Base-by-base conservation (phyloP, 2,329 filamentous ascomycete genomes). In the Gnomoniopsis sp. region DNA sequence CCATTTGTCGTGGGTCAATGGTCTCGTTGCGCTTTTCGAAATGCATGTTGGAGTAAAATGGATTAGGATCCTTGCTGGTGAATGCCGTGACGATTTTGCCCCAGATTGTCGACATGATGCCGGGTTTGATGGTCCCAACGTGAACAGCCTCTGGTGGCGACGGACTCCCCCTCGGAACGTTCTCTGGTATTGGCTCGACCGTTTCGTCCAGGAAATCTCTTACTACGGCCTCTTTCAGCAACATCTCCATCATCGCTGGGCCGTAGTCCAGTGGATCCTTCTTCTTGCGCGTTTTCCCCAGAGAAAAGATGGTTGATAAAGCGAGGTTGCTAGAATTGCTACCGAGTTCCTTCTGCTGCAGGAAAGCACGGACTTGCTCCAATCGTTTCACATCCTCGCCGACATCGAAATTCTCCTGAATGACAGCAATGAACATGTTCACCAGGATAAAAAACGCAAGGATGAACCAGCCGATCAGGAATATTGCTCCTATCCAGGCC, bases 361-460 rank as follows among this genome's bases (percentile, higher is more conserved):
- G 78, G 67, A 98, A 99, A 1, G 93, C 91, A 68, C 93, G 93
- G 61, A 99, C 93, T 74, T 99, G 96, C 71, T 98, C 91, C 62
- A 98, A 76, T 21, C 96, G 91, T 75, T 99, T 99, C 72, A 98
- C 93, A 70, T 99, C 96, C 71, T 99, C 95, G 3, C 93, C 96
- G 26, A 99, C 92, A 74, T 99, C 95, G 71, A 99, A 99, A 69
- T 96, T 99, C 71, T 99, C 95, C 73, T 99, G 95, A 65, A 99
- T 99, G 76, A 99, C 95, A 80, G 95, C 95, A 90, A 99, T 98
- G 79, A 99, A 99, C 95, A 99, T 99, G 70, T 98, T 99, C 77
- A 99, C 77, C 62, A 98, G 84, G 75, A 99, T 96, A 71, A 98
- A 93, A 72, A 96, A 97, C 6, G 92, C 84, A 47, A 99, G 82